These are phyloP conservation scores for Oropetium thomaeum DNA, from an alignment of 176 grass and related monocot genomes.

Conservation along the genomic window DNA sequence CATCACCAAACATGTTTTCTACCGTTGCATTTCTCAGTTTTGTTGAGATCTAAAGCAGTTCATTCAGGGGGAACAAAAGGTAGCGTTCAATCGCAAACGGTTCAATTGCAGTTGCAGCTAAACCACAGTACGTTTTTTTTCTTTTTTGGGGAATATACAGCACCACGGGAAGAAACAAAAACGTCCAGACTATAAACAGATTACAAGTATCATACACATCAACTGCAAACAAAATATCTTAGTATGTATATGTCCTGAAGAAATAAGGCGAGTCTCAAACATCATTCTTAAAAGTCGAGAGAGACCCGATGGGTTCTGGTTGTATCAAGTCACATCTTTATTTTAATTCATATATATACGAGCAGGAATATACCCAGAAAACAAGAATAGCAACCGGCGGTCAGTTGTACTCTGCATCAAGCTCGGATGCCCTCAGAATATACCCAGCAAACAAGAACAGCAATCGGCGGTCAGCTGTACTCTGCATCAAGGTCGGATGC, in stretches of 20 bases:
- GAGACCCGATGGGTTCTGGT: neutral
- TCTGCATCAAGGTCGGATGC: neutral
- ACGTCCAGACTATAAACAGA: neutral
- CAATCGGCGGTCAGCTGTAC: neutral
- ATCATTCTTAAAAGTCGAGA: neutral
- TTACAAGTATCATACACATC: neutral
- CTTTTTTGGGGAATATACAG: too few species aligned
- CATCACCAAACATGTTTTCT: neutral
- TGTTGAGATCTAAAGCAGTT: neutral
- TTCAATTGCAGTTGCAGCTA: too few species aligned
- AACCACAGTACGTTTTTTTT: too few species aligned
- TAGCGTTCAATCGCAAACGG: too few species aligned
- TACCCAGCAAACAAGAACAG: neutral
- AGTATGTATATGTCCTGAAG: neutral
- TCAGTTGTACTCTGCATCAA: neutral
- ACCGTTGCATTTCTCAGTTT: neutral
- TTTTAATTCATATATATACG: neutral
- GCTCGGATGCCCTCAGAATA: conserved; percentile 32
- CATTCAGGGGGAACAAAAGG: neutral
- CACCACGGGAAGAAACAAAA: neutral
- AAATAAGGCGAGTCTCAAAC: neutral
- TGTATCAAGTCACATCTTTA: neutral
- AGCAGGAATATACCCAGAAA: neutral
- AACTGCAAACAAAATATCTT: neutral
- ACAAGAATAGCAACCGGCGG: neutral